Evolutionary conservation across 805 yeast species (phyloP).

Genomic region (Helenozyma baotianmanensis): DNA sequence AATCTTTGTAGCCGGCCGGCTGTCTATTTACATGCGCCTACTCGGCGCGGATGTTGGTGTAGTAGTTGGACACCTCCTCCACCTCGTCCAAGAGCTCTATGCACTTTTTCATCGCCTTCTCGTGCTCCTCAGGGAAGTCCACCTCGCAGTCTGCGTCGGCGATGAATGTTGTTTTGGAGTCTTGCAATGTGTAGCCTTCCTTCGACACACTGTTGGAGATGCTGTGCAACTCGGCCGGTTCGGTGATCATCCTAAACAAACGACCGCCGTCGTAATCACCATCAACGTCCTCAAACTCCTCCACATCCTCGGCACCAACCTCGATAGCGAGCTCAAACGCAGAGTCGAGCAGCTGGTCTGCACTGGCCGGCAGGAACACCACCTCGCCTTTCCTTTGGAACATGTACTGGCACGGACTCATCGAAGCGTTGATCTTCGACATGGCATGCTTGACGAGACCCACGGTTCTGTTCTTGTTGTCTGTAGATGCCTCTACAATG

Average conservation of each 20-base stretch:
- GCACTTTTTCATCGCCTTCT: constrained; percentile 52
- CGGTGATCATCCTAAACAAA: constrained; percentile 50
- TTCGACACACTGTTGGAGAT: constrained; percentile 57
- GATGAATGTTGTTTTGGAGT: constrained; percentile 64
- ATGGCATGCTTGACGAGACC: constrained; percentile 72
- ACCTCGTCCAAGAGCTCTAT: constrained; percentile 61
- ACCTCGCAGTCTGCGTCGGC: constrained; percentile 60
- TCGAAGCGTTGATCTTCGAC: constrained; percentile 60
- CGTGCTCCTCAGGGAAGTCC: constrained; percentile 49
- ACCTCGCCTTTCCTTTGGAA: constrained; percentile 78
- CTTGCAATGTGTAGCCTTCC: constrained; percentile 54
- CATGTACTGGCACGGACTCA: constrained; percentile 74
- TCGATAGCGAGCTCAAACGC: constrained; percentile 75
- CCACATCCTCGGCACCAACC: constrained; percentile 75
- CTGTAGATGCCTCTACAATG: constrained; percentile 82
- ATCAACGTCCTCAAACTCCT: constrained; percentile 42
- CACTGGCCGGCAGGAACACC: constrained; percentile 40
- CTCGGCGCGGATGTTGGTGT: constrained; percentile 58
- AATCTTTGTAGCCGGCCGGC: too few relatives aligned
- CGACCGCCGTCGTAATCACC: constrained; percentile 35
- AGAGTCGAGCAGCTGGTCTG: constrained; percentile 48
- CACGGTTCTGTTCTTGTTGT: constrained; percentile 79
- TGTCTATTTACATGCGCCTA: constrained; percentile 1
- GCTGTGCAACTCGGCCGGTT: constrained; percentile 55
- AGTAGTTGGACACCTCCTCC: constrained; percentile 80